These are phyloP conservation scores for Hyaloscypha variabilis DNA, from an alignment of 495 filamentous ascomycete species.

Conservation along the genomic window DNA sequence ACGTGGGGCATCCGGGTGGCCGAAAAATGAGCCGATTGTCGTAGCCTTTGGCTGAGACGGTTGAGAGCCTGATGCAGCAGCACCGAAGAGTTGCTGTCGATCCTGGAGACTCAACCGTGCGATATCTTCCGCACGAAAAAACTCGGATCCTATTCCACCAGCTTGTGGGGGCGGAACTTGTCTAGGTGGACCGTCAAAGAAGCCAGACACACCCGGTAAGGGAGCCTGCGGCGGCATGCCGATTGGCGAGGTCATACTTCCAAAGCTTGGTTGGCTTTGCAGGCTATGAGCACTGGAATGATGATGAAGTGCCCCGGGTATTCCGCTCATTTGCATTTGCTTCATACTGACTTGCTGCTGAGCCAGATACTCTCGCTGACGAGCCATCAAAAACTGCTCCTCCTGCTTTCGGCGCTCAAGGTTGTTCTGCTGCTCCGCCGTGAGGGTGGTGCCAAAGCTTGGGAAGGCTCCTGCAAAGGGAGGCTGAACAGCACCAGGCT, in stretches of 20 bases:
- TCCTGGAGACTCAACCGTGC: constrained; percentile 41
- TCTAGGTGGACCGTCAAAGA: constrained; percentile 65
- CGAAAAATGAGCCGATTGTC: constrained; percentile 36
- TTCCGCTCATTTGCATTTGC: constrained; percentile 68
- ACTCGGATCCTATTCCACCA: constrained; percentile 38
- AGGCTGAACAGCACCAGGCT: constrained; percentile 73
- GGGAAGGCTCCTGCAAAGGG: constrained; percentile 96
- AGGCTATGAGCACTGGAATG: constrained; percentile 93
- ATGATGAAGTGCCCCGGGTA: constrained; percentile 73
- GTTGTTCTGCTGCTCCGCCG: constrained; percentile 96
- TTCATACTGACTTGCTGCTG: constrained; percentile 82
- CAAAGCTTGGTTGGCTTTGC: constrained; percentile 93
- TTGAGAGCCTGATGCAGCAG: constrained; percentile 27
- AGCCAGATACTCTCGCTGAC: constrained; percentile 89
- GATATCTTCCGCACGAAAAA: constrained; percentile 50
- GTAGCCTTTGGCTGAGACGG: constrained; percentile 33
- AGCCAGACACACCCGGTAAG: constrained; percentile 59
- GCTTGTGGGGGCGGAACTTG: constrained; percentile 28
- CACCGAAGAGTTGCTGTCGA: constrained; percentile 30
- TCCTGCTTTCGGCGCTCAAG: constrained; percentile 96
- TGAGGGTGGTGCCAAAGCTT: constrained; percentile 95
- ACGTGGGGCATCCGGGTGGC: constrained; percentile 56
- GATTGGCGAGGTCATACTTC: constrained; percentile 86
- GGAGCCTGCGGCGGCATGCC: constrained; percentile 75
- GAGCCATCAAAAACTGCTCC: constrained; percentile 93